These are phyloP conservation scores for Solanum chilense DNA, from an alignment of 257 asterid species.

Conservation along the genomic window DNA sequence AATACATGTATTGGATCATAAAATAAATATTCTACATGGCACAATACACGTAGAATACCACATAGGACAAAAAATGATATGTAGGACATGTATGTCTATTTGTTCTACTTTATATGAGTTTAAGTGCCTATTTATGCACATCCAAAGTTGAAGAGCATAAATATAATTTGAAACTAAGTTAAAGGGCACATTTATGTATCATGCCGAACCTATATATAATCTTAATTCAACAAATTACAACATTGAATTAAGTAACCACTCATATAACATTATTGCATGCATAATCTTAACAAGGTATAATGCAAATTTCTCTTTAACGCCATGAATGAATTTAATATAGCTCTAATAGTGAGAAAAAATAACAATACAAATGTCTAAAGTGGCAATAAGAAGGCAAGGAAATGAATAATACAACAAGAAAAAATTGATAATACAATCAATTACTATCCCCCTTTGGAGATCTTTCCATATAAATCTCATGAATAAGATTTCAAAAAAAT, in stretches of 20 bases:
- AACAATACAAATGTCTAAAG: not conserved
- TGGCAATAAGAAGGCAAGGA: not conserved
- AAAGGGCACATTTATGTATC: too few species aligned
- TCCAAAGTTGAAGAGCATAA: too few species aligned
- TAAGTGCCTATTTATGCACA: too few species aligned
- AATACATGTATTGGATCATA: too few species aligned
- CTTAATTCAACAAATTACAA: not conserved
- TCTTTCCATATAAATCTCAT: not conserved
- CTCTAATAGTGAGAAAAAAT: not conserved
- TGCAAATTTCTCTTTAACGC: not conserved
- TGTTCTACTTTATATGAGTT: too few species aligned
- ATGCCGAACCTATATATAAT: too few species aligned
- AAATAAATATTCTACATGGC: too few species aligned
- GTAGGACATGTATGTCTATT: too few species aligned
- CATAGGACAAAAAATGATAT: too few species aligned
- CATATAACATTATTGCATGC: not conserved
- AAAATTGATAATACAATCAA: not conserved
- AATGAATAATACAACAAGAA: not conserved
- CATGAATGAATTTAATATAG: not conserved
- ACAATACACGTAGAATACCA: accelerated
- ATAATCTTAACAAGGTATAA: not conserved
- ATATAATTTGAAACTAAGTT: too few species aligned
- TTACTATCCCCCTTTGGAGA: not conserved
- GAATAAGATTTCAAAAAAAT: not conserved
- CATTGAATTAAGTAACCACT: not conserved